Base-by-base conservation (phyloP, 176 grass and related monocot genomes). In the Eragrostis curvula region DNA sequence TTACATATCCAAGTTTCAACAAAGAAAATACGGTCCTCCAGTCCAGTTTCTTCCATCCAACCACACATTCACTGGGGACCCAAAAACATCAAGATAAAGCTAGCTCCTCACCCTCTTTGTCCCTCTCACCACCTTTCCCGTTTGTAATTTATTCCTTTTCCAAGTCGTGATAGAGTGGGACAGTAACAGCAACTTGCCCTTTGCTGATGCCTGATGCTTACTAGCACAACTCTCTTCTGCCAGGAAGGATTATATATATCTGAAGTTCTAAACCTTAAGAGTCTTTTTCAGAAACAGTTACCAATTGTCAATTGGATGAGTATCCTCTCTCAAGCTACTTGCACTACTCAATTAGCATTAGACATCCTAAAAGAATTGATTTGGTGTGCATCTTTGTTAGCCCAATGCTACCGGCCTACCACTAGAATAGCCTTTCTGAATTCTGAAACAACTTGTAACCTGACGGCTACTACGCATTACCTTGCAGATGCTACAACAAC, bases 401-500 rank as follows among this genome's bases (percentile, higher is more conserved):
- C n/a, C 42, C 47, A 30, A 17, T 63, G 48, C 53, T 59, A n/a
- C n/a, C n/a, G n/a, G n/a, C n/a, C n/a, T n/a, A 62, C 41, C 53
- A 47, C 20, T 23, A 28, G 41, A 55, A 55, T 18, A 55, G 8
- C 61, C 41, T 66, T 64, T 6, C 65, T 77, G 23, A 78, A 74
- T 45, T 60, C 44, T 78, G 74, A 62, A 39, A 61, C 70, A 64
- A 55, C 1, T 49, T 36, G 27, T 83, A 30, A 41, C 8, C 55
- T 85, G 52, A 76, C 68, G 32, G 48, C 56, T 61, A 62, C 45
- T 24, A 9, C 3, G 36, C 55, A 17, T 5, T 70, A 10, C 29
- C 44, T 66, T 50, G 47, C 75, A 91, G 88, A 30, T 74, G 29
- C 70, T 76, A 85, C 85, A 79, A 88, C 67, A 94, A 94, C 77